These are phyloP conservation scores for Tolypocladium pustulatum DNA, from an alignment of 2,329 filamentous ascomycete species.

Conservation along the genomic window DNA sequence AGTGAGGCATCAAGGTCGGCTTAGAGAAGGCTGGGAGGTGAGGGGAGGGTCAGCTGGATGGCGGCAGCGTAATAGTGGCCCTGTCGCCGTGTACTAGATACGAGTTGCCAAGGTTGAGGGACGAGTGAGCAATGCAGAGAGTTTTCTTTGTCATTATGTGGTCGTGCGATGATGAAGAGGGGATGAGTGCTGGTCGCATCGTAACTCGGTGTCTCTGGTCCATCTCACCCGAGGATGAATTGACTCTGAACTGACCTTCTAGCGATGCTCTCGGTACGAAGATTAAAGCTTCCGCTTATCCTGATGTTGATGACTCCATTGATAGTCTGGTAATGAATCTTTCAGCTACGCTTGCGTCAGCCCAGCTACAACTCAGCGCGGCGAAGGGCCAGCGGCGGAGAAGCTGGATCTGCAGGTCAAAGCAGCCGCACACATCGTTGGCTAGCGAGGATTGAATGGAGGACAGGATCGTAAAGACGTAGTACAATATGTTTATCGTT, in stretches of 20 bases:
- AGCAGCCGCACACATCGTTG: too few relatives aligned
- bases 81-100: conserved; percentile 15
- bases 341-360: too few relatives aligned
- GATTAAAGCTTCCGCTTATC: too few relatives aligned
- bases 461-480: not conserved
- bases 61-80: conserved; percentile 4
- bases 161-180: not conserved
- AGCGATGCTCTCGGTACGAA: too few relatives aligned
- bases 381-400: too few relatives aligned
- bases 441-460: too few relatives aligned
- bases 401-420: too few relatives aligned
- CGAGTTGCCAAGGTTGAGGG: conserved; percentile 3
- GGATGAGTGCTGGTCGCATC: not conserved
- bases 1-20: not conserved
- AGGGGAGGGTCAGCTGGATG: not conserved
- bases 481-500: not conserved
- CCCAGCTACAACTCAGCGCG: too few relatives aligned
- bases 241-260: too few relatives aligned
- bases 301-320: not conserved
- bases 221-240: not conserved
- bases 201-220: not conserved
- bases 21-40: not conserved
- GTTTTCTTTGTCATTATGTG: not conserved
- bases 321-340: not conserved
- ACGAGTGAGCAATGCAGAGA: conserved; percentile 6